These are phyloP conservation scores for Nicotiana noctiflora DNA, from an alignment of 257 asterid species.

Conservation along the genomic window DNA sequence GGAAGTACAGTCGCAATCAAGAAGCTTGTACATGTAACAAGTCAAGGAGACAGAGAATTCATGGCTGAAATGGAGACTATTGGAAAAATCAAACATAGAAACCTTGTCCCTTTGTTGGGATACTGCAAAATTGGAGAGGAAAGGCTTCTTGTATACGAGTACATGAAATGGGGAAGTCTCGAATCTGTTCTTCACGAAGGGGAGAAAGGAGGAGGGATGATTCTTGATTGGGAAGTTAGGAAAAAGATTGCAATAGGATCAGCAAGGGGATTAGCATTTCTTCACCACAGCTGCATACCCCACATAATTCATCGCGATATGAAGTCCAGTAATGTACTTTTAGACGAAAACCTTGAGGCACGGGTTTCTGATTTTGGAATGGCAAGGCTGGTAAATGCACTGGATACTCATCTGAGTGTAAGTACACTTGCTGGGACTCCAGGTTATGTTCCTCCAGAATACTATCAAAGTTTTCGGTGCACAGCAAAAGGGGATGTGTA, in stretches of 20 bases:
- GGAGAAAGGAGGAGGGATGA: slow-evolving; percentile 16
- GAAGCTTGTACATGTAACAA: slow-evolving; percentile 74
- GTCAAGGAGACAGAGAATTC: slow-evolving; percentile 92
- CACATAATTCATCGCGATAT: slow-evolving; percentile 94
- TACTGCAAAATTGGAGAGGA: slow-evolving; percentile 89
- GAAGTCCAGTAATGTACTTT: slow-evolving; percentile 92
- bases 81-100: slow-evolving; percentile 86
- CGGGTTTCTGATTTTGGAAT: slow-evolving; percentile 96
- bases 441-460: slow-evolving; percentile 95
- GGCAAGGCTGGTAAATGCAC: slow-evolving; percentile 84
- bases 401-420: slow-evolving; percentile 86
- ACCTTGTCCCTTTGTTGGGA: slow-evolving; percentile 79
- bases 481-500: slow-evolving; percentile 91
- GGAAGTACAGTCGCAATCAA: slow-evolving; percentile 81
- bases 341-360: slow-evolving; percentile 76
- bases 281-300: slow-evolving; percentile 96
- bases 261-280: slow-evolving; percentile 87
- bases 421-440: slow-evolving; percentile 96
- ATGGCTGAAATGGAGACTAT: slow-evolving; percentile 99
- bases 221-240: slow-evolving; percentile 67
- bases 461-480: slow-evolving; percentile 94
- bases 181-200: slow-evolving; percentile 73
- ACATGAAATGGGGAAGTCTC: slow-evolving; percentile 91
- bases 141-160: slow-evolving; percentile 80
- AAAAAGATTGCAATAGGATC: slow-evolving; percentile 81